These are phyloP conservation scores for Fonsecaea nubica DNA, from an alignment of 2,329 filamentous ascomycete genomes.

Conservation along the genomic window DNA sequence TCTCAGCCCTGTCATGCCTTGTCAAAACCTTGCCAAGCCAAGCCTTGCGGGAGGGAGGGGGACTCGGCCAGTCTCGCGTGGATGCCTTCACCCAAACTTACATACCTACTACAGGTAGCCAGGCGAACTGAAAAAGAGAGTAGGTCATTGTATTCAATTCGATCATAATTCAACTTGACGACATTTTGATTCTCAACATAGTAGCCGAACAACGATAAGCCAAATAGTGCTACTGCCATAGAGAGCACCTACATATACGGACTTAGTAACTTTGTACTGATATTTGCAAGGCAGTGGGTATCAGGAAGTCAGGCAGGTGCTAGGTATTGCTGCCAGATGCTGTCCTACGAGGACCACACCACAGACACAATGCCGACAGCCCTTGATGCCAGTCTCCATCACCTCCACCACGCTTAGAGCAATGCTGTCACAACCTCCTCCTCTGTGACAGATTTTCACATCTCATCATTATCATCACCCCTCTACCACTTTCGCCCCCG, in stretches of 20 bases:
- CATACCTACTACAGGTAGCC: no score
- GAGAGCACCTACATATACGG: neutral
- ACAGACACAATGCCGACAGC: neutral
- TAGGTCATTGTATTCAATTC: neutral
- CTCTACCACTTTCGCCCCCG: constrained; percentile 18
- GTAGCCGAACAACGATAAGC: neutral
- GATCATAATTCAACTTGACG: neutral
- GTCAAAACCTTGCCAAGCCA: no score
- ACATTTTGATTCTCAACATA: neutral
- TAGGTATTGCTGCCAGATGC: neutral
- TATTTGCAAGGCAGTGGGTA: neutral
- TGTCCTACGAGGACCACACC: neutral
- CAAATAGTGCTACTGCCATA: neutral
- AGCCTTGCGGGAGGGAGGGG: no score
- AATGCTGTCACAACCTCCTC: neutral
- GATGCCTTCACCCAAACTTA: no score
- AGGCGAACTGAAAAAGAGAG: no score
- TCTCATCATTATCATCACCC: constrained; percentile 6
- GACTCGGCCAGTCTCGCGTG: no score
- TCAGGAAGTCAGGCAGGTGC: neutral
- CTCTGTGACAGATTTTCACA: neutral
- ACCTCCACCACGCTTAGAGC: neutral
- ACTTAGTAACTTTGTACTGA: neutral
- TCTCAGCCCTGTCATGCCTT: no score
- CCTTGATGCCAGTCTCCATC: neutral